Conservation (phyloP, 176 grass and related monocot species). For the Calamus simplicifolius region DNA sequence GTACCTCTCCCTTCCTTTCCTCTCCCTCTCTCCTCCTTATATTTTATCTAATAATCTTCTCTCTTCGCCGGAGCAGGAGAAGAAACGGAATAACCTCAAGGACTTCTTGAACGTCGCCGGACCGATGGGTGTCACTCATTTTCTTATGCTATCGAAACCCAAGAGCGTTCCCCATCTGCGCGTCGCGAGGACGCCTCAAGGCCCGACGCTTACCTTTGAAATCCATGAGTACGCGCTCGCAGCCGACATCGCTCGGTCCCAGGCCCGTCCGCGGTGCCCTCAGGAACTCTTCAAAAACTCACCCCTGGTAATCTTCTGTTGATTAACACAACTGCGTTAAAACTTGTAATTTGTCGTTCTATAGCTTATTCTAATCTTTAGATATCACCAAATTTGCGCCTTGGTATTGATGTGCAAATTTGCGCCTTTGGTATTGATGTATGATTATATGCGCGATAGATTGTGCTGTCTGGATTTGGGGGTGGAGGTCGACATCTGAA, state of each 20-base stretch:
- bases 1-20: background rate
- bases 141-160: constrained; percentile 51
- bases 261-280: constrained; percentile 43
- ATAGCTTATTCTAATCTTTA: too few relatives aligned
- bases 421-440: background rate
- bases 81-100: constrained; percentile 61
- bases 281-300: constrained; percentile 47
- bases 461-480: constrained; percentile 41
- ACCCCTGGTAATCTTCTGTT: constrained; percentile 39
- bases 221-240: constrained; percentile 45
- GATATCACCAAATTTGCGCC: too few relatives aligned
- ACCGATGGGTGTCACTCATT: constrained; percentile 57
- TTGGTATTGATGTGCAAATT: background rate
- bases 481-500: constrained; percentile 27
- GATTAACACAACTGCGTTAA: background rate
- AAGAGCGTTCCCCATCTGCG: constrained; percentile 44
- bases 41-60: too few relatives aligned
- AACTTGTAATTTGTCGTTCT: background rate
- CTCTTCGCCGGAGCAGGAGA: constrained; percentile 25
- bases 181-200: constrained; percentile 34
- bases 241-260: constrained; percentile 41
- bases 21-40: too few relatives aligned
- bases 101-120: constrained; percentile 51
- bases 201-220: constrained; percentile 44
- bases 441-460: constrained; percentile 18